Conservation (phyloP, 805 yeast genomes). For the Metschnikowia amazonensis region DNA sequence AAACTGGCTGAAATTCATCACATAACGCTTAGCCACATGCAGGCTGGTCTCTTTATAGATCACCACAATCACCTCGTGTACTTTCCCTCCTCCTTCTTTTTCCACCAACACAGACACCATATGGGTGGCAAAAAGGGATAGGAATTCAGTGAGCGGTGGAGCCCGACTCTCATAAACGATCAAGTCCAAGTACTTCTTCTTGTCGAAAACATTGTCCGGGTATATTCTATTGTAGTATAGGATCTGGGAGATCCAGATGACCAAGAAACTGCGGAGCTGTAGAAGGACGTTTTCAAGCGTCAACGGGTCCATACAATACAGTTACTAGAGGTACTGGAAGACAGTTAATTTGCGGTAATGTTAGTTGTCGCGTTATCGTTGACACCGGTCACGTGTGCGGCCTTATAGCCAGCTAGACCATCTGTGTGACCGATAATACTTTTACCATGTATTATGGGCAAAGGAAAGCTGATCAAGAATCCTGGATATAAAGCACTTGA, state of each 20-base stretch:
- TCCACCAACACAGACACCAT: constrained; percentile 20
- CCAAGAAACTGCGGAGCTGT: constrained; percentile 46
- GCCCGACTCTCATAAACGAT: constrained; percentile 42
- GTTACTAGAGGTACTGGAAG: neutral
- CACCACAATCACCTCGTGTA: constrained; percentile 34
- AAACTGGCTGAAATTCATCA: constrained; percentile 31
- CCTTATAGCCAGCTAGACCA: neutral
- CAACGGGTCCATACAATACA: constrained; percentile 13
- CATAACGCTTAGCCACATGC: constrained; percentile 38
- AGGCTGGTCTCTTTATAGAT: constrained; percentile 30
- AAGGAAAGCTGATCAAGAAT: too few relatives aligned
- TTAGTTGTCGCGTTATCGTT: neutral
- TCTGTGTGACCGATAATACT: too few relatives aligned
- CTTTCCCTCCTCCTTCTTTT: constrained; percentile 23
- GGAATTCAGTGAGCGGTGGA: constrained; percentile 45
- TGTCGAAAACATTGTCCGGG: constrained; percentile 46
- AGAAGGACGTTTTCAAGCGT: constrained; percentile 29
- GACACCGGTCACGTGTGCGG: neutral
- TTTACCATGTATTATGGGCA: too few relatives aligned
- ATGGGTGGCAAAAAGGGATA: constrained; percentile 34
- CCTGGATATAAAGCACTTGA: too few relatives aligned
- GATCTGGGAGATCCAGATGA: constrained; percentile 51
- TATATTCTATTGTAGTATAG: constrained; percentile 52
- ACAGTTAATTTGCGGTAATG: neutral
- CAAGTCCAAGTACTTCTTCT: constrained; percentile 40